Evolutionary conservation across 257 asterid species (phyloP).

Genomic region (Striga asiatica): DNA sequence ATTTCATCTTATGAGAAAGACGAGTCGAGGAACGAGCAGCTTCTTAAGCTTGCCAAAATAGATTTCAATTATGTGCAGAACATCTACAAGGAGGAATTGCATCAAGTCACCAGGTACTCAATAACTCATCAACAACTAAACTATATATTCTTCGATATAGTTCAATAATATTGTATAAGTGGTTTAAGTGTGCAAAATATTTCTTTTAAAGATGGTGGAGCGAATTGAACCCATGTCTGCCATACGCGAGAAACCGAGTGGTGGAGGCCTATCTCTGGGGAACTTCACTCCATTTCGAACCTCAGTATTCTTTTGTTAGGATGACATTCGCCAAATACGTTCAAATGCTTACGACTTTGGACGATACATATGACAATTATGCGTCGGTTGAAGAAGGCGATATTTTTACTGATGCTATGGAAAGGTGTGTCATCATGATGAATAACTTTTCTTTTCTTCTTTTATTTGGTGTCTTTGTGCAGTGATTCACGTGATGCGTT

Average conservation of each 20-base stretch:
- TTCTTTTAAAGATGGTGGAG: background rate
- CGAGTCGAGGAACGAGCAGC: too few species aligned
- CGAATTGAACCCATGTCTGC: background rate
- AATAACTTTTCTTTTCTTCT: too few species aligned
- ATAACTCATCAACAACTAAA: too few species aligned
- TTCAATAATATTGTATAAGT: background rate
- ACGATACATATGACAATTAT: constrained; percentile 24
- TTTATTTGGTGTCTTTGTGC: too few species aligned
- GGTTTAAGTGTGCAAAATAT: background rate
- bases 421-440: constrained; percentile 15
- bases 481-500: background rate
- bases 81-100: background rate
- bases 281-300: background rate
- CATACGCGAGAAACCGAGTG: background rate
- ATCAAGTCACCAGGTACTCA: background rate
- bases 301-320: background rate
- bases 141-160: too few species aligned
- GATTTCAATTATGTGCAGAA: background rate
- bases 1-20: too few species aligned
- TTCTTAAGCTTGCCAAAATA: background rate
- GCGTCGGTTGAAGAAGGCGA: constrained; percentile 18
- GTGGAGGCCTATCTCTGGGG: background rate
- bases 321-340: background rate
- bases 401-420: constrained; percentile 7
- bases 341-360: background rate